phyloP scores from a whole-genome alignment of 345 rosid genomes.

The Dipteronia dyeriana region DNA sequence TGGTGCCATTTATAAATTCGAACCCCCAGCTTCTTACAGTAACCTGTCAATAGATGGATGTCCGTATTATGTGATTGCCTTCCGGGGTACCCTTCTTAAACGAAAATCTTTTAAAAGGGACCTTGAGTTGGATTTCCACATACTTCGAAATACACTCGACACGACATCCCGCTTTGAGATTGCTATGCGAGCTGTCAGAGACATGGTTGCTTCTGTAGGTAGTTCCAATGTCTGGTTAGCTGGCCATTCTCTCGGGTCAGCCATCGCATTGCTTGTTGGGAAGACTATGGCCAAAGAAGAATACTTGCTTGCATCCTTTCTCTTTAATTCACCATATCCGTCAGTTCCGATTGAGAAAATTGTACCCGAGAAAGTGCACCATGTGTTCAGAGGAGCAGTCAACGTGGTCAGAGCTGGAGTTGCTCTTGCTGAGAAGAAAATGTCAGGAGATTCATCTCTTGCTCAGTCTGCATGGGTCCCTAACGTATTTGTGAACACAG shows the following conservation, averaged over 20 bases:
- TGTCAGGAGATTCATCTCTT: conserved; percentile 47
- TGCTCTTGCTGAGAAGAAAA: conserved; percentile 54
- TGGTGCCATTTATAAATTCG: conserved; percentile 78
- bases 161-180: conserved; percentile 69
- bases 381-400: conserved; percentile 60
- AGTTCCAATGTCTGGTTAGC: conserved; percentile 80
- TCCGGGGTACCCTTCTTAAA: conserved; percentile 80
- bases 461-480: conserved; percentile 70
- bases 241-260: conserved; percentile 93
- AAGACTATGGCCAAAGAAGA: conserved; percentile 71
- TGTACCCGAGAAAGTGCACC: conserved; percentile 58
- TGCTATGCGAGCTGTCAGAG: conserved; percentile 72
- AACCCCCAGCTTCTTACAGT: conserved; percentile 35
- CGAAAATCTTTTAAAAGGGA: conserved; percentile 64
- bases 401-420: conserved; percentile 86
- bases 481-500: conserved; percentile 54
- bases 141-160: conserved; percentile 67
- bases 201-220: conserved; percentile 64
- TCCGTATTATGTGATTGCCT: conserved; percentile 70
- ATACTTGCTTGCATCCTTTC: conserved; percentile 52
- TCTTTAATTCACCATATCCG: conserved; percentile 82
- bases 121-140: conserved; percentile 56
- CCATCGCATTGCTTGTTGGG: conserved; percentile 76
- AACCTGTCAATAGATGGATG: conserved; percentile 36
- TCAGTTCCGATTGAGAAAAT: conserved; percentile 77